Evolutionary conservation across 2,329 filamentous ascomycete genomes (phyloP), one percentile per base, ranked within the genome.

Genomic region (Chalaropsis ovoidea): DNA sequence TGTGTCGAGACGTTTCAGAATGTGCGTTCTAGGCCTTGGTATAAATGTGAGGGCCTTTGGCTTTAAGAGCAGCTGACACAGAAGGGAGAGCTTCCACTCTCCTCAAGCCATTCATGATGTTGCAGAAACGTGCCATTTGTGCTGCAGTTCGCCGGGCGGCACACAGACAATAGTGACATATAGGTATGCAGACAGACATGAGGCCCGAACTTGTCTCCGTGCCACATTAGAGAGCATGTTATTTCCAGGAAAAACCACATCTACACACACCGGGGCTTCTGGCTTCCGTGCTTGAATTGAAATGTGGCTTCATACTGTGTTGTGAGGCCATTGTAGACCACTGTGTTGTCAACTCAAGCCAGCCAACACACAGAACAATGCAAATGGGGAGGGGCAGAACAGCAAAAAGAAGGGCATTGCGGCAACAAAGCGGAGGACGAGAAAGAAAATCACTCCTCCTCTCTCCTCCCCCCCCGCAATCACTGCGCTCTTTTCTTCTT

Each of bases 1-100:
- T 56, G 52, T 31, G 22, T n/a, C 27, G 52, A 56, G 52, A 56
- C 27, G 52, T 56, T 56, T 56, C 52, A 56, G 52, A 31, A 31
- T 56, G 15, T 19, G 31, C 5, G 52, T 31, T 56, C 47, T 8
- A 56, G 52, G 24, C 52, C 15, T 31, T 27, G 24, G 22, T 17
- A 31, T 22, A 56, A 35, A n/a, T 56, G 22, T 10, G 6, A 31
- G 31, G 52, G 22, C 10, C 4, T 8, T 35, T 56, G 3, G 52
- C 10, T 11, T 31, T 8, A 6, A 31, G 52, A 35, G 27, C 13
- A 31, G 13, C 27, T 8, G 24, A 17, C 13, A 5, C 31, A 56
- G 31, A 17, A 56, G 24, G 27, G 27, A 56, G 42, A 5, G 42
- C 17, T 43, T 15, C 13, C 11, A n/a, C 13, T 8, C 41, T 8